Evolutionary conservation across 2,329 filamentous ascomycete species (phyloP).

Genomic region (Neofusicoccum cordaticola): DNA sequence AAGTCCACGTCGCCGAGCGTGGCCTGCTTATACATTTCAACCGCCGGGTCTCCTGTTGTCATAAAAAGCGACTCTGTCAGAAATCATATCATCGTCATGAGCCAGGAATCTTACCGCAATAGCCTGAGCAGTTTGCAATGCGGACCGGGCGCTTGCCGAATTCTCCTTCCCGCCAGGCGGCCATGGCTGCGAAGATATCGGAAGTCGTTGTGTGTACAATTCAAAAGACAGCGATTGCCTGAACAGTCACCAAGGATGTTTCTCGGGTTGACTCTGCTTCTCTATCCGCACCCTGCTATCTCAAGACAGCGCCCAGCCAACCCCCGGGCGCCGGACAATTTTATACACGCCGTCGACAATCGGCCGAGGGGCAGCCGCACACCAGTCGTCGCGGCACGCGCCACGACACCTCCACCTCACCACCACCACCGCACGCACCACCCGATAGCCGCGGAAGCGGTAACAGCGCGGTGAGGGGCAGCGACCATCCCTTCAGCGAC

Average conservation of each 20-base stretch:
- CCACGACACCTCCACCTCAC: neutral
- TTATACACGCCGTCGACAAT: no score
- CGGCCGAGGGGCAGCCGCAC: no score
- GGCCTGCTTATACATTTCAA: slow-evolving; percentile 37
- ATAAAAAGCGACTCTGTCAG: neutral
- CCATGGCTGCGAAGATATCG: neutral
- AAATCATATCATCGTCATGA: neutral
- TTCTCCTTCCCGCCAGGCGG: slow-evolving; percentile 19
- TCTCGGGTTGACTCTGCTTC: no score
- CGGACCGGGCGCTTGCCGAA: slow-evolving; percentile 32
- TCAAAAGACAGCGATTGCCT: no score
- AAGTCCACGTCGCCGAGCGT: slow-evolving; percentile 37
- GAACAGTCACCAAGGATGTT: no score
- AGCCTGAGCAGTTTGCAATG: slow-evolving; percentile 40
- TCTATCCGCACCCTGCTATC: no score
- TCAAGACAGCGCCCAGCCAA: no score
- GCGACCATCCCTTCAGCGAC: no score
- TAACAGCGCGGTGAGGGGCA: neutral
- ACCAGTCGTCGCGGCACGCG: neutral
- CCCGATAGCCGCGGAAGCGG: neutral
- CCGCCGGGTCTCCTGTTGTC: slow-evolving; percentile 33
- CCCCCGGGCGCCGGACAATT: no score
- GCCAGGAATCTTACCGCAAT: slow-evolving; percentile 20
- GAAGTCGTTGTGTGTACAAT: neutral
- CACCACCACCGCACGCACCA: neutral